phyloP scores from a whole-genome alignment of 2,329 filamentous ascomycete species.

The Truncatella angustata region DNA sequence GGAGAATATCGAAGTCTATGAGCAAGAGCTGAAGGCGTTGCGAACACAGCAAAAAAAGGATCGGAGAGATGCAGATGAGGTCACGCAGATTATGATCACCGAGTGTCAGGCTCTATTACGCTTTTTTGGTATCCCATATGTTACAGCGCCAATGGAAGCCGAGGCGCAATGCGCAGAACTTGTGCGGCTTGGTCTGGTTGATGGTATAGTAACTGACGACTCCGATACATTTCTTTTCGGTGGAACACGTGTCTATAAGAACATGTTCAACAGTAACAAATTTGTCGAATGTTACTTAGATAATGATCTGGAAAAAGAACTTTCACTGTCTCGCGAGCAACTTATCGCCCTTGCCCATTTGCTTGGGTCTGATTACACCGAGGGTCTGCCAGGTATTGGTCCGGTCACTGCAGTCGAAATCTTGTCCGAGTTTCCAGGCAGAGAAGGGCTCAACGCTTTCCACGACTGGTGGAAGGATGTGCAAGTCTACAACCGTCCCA shows the following conservation, averaged over 20 bases:
- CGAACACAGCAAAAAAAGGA: conserved; percentile 97
- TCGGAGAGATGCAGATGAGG: conserved; percentile 91
- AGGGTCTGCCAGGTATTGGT: conserved; percentile 85
- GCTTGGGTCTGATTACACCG: conserved; percentile 91
- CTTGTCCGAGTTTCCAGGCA: conserved; percentile 77
- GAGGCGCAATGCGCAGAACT: conserved; percentile 96
- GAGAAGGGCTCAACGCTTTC: conserved; percentile 67
- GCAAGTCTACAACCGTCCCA: conserved; percentile 64
- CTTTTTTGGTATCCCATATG: conserved; percentile 91
- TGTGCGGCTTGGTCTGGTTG: conserved; percentile 81
- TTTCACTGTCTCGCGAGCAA: conserved; percentile 80
- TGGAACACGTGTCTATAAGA: conserved; percentile 95
- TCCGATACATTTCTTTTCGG: conserved; percentile 96
- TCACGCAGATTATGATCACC: conserved; percentile 91
- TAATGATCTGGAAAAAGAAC: conserved; percentile 81
- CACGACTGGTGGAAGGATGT: conserved; percentile 83
- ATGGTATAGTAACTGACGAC: conserved; percentile 97
- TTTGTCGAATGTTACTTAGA: conserved; percentile 94
- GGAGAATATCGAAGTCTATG: conserved; percentile 76
- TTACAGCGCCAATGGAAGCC: conserved; percentile 98
- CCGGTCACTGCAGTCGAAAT: conserved; percentile 95
- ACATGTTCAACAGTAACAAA: conserved; percentile 99
- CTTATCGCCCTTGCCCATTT: conserved; percentile 89
- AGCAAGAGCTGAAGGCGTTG: conserved; percentile 80
- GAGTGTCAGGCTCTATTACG: conserved; percentile 90